Evolutionary conservation across 192 early-diverging fungal species (phyloP).

Genomic region (Umbelopsis sp.): DNA sequence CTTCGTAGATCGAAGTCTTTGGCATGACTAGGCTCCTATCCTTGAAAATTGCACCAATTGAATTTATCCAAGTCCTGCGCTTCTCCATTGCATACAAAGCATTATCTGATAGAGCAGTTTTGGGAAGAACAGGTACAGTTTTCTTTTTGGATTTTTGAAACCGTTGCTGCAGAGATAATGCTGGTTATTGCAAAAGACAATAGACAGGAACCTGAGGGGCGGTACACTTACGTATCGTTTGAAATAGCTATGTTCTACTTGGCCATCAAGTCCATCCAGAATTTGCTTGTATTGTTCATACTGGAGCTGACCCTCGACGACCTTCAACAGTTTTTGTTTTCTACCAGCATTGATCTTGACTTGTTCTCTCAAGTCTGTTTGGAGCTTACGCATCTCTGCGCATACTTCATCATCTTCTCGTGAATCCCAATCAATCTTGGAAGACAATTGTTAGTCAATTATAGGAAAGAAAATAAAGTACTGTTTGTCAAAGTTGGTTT

Average conservation of each 20-base stretch:
- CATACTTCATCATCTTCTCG: slow-evolving; percentile 81
- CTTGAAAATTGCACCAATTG: slow-evolving; percentile 54
- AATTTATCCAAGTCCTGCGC: slow-evolving; percentile 66
- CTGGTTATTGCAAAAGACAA: neutral
- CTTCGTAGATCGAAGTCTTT: slow-evolving; percentile 25
- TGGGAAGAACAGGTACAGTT: slow-evolving; percentile 55
- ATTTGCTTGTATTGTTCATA: slow-evolving; percentile 91
- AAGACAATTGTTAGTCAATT: neutral
- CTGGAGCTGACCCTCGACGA: slow-evolving; percentile 73
- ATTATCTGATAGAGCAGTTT: slow-evolving; percentile 64
- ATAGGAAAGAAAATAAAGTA: neutral
- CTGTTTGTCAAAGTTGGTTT: too few species aligned
- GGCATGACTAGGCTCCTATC: slow-evolving; percentile 37
- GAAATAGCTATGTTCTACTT: slow-evolving; percentile 86
- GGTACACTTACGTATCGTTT: slow-evolving; percentile 77
- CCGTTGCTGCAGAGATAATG: slow-evolving; percentile 38
- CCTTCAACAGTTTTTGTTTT: slow-evolving; percentile 67
- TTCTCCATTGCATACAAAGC: slow-evolving; percentile 69
- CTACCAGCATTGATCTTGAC: slow-evolving; percentile 66
- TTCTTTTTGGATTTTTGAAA: slow-evolving; percentile 74
- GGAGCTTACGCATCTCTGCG: slow-evolving; percentile 67
- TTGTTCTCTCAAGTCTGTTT: slow-evolving; percentile 76
- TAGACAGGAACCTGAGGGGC: neutral
- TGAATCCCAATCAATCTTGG: slow-evolving; percentile 67
- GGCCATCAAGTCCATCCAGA: slow-evolving; percentile 87